Evolutionary conservation across 2,329 filamentous ascomycete genomes (phyloP).

Genomic region (Pseudogymnoascus sp.): DNA sequence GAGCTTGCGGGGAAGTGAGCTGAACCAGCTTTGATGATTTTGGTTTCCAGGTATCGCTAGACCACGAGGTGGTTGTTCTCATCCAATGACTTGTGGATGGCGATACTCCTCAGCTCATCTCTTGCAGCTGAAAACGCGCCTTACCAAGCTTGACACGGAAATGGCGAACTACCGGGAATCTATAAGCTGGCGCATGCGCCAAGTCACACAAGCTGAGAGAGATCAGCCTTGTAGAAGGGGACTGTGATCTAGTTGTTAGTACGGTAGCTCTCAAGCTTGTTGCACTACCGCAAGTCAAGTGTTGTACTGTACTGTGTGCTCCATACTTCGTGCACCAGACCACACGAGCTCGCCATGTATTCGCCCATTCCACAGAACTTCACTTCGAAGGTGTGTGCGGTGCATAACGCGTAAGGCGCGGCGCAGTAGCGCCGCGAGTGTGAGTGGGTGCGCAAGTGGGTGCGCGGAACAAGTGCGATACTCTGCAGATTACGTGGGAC

Average conservation of each 20-base stretch:
- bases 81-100: background rate
- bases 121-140: background rate
- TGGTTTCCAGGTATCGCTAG: background rate
- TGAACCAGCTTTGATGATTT: background rate
- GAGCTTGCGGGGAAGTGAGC: background rate
- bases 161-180: conserved; percentile 1
- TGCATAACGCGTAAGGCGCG: conserved; percentile 6
- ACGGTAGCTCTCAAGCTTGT: background rate
- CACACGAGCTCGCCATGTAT: background rate
- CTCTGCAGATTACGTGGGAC: background rate
- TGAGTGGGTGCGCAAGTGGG: background rate
- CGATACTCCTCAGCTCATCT: conserved; percentile 2
- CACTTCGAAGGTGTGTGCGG: background rate
- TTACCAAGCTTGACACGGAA: background rate
- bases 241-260: background rate
- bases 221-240: conserved; percentile 6
- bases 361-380: background rate
- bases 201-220: background rate
- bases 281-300: background rate
- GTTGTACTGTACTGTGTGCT: background rate
- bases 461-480: conserved; percentile 1
- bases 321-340: background rate
- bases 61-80: background rate
- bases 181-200: background rate
- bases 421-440: background rate